Base-by-base conservation (phyloP, 352 stramenopile species). In the Globisporangium echinulatum region DNA sequence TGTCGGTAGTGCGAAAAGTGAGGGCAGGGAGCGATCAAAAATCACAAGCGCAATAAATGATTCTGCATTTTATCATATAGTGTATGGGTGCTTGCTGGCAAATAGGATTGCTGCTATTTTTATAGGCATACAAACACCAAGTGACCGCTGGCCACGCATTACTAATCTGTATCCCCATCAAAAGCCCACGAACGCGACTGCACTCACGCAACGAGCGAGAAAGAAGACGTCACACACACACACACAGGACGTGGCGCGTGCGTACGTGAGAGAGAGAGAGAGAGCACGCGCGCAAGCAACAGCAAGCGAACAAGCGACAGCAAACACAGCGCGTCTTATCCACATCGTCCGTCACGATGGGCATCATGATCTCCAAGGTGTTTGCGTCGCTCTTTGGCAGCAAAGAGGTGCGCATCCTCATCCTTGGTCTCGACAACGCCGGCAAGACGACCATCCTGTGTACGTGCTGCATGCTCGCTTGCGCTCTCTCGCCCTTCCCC, bases 361-460 rank as follows among this genome's bases (percentile, higher is more conserved):
- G 97, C 50, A 98, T 99, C 60, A 77, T 99, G 63, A 92, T 99
- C 67, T 98, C 86, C 70, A 93, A 96, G 74, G 72, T 99, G 46
- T 99, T 99, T 68, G 91, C 97, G 59, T 91, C 80, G 62, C 86
- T 99, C 43, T 99, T 99, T 79, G 97, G 98, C 17, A 97, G 81
- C 63, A 99, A 99, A 74, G 97, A 99, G 76, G 94, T 99, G 43
- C 89, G 97, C 64, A 99, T 99, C 73, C 82, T 99, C 11, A 99
- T 99, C 73, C 75, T 99, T 5, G 98, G 97, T 5, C 87, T 99
- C 5, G 98, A 99, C 73, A 99, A 99, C 77, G 97, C 98, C 40
- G 98, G 98, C 49, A 99, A 99, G 78, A 99, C 98, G 7, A 99
- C 98, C 7, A 99, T 99, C 65, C 82, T 99, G 44, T 99, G 84